Conservation (phyloP, 805 yeast species). For the Diddensiella caesifluorescens region DNA sequence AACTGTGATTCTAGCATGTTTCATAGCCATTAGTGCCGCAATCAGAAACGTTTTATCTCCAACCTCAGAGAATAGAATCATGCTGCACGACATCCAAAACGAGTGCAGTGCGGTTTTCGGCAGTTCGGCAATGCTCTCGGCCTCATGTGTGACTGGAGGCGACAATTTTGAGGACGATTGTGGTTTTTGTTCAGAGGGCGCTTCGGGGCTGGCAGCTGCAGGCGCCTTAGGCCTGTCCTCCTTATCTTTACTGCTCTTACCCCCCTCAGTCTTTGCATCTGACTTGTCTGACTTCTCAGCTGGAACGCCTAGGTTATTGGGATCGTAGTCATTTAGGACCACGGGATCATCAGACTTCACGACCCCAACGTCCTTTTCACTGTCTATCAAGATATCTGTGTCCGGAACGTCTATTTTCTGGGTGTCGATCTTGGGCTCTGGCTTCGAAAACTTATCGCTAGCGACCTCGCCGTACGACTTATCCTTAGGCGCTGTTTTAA, state of each 20-base stretch:
- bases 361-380: constrained; percentile 15
- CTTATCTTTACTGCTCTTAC: constrained; percentile 1
- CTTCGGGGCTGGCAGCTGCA: background rate
- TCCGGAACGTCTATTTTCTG: constrained; percentile 25
- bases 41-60: constrained; percentile 97
- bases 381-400: constrained; percentile 12
- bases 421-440: constrained; percentile 21
- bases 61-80: constrained; percentile 93
- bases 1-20: constrained; percentile 75
- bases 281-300: constrained; percentile 25
- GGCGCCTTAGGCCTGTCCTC: background rate
- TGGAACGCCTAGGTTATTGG: constrained; percentile 31
- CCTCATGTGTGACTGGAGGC: background rate
- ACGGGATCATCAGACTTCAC: constrained; percentile 25
- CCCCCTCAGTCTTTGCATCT: constrained; percentile 10
- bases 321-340: constrained; percentile 35
- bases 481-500: constrained; percentile 34
- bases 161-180: background rate
- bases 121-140: background rate
- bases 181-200: background rate
- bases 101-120: constrained; percentile 36
- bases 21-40: constrained; percentile 98
- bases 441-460: constrained; percentile 28
- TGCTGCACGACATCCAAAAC: constrained; percentile 73
- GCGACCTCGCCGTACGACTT: constrained; percentile 26